Conservation (phyloP, 2,329 filamentous ascomycete species). For the Curvularia hawaiiensis region DNA sequence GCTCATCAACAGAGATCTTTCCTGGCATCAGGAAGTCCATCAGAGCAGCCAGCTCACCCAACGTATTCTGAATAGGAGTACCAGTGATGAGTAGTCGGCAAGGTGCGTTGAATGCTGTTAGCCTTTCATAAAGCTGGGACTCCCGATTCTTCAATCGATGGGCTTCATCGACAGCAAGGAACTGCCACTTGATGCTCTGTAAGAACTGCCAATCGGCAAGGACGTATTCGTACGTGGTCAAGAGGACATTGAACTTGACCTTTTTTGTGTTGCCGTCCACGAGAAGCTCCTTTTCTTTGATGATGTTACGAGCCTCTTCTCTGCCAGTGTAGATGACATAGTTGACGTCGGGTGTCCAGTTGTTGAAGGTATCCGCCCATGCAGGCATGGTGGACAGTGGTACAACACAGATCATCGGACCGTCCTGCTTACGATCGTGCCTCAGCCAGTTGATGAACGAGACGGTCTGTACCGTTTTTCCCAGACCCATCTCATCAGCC, state of each 20-base stretch:
- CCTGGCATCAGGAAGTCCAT: constrained; percentile 99
- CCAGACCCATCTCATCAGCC: constrained; percentile 97
- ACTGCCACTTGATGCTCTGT: constrained; percentile 94
- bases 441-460: constrained; percentile 97
- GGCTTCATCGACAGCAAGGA: constrained; percentile 93
- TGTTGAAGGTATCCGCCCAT: constrained; percentile 97
- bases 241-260: constrained; percentile 94
- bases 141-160: constrained; percentile 96
- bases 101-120: constrained; percentile 85
- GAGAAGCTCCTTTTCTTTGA: constrained; percentile 88
- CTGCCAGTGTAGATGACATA: constrained; percentile 97
- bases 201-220: constrained; percentile 83
- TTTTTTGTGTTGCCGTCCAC: constrained; percentile 84
- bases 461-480: constrained; percentile 97
- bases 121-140: constrained; percentile 85
- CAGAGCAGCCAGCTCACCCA: constrained; percentile 88
- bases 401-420: constrained; percentile 95
- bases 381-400: constrained; percentile 96
- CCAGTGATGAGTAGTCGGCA: constrained; percentile 93
- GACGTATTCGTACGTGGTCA: constrained; percentile 98
- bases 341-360: constrained; percentile 94
- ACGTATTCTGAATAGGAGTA: constrained; percentile 95
- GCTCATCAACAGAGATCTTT: constrained; percentile 85
- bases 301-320: constrained; percentile 81
- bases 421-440: constrained; percentile 86